Percentiles rank a stretch among this genome's conserved stretches.
Evolutionary conservation across 345 rosid genomes (phyloP).

Genomic region (Aethionema arabicum): DNA sequence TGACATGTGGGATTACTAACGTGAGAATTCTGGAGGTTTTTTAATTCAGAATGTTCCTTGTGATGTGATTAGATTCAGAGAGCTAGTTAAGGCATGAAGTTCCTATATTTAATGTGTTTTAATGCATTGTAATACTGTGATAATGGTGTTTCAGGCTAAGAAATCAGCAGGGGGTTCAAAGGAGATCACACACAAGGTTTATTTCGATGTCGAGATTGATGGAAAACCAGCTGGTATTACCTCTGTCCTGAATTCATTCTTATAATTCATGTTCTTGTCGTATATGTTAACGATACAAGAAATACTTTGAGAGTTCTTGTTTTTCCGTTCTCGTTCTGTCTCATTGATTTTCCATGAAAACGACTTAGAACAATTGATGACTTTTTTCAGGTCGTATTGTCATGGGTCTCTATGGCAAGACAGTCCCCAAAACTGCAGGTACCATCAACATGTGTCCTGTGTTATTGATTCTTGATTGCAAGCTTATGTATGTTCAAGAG

Average conservation of each 20-base stretch:
- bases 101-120: neutral
- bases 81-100: constrained; percentile 13
- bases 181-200: constrained; percentile 88
- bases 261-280: constrained; percentile 12
- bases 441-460: constrained; percentile 12
- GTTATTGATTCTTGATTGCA: neutral
- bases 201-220: constrained; percentile 83
- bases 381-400: constrained; percentile 67
- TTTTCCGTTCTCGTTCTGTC: neutral
- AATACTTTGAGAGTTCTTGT: neutral
- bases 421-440: constrained; percentile 97
- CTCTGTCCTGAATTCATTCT: constrained; percentile 13
- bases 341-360: constrained; percentile 9
- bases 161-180: constrained; percentile 53
- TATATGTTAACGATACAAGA: constrained; percentile 1
- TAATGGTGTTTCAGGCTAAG: constrained; percentile 58
- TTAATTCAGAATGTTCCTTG: constrained; percentile 3
- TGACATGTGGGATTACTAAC: neutral
- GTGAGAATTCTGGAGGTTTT: neutral
- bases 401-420: constrained; percentile 87
- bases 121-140: neutral
- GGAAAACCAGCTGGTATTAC: constrained; percentile 89
- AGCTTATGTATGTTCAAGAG: constrained; percentile 7
- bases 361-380: neutral
- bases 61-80: constrained; percentile 11